Percentiles rank a stretch among this genome's conserved stretches.
Conservation (phyloP, 345 rosid species). For the Euphorbia pulcherrima region DNA sequence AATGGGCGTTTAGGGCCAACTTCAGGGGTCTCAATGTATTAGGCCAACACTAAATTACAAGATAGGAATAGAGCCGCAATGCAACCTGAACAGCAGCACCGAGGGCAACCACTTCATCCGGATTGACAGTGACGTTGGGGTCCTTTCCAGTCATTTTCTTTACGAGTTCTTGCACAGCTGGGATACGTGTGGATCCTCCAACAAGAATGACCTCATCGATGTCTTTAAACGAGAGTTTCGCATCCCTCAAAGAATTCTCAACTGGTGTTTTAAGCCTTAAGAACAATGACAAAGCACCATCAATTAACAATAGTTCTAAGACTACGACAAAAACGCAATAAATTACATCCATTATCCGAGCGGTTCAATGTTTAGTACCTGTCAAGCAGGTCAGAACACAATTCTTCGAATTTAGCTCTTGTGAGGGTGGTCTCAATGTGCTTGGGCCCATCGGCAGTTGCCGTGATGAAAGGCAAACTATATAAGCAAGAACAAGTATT, state of each 20-base stretch:
- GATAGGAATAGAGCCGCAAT: background rate
- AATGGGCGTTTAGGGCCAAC: too few relatives aligned
- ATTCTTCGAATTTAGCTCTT: slow-evolving; percentile 85
- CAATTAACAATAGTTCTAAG: background rate
- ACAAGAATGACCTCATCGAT: slow-evolving; percentile 95
- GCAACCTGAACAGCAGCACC: slow-evolving; percentile 99
- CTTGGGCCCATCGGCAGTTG: slow-evolving; percentile 96
- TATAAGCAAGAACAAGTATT: background rate
- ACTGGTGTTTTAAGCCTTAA: slow-evolving; percentile 80
- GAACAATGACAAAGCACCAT: background rate
- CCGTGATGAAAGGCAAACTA: slow-evolving; percentile 98
- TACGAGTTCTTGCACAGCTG: slow-evolving; percentile 91
- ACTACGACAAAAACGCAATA: too few relatives aligned
- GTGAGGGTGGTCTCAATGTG: slow-evolving; percentile 93
- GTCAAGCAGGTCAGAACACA: slow-evolving; percentile 87
- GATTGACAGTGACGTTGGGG: slow-evolving; percentile 93
- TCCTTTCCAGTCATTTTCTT: slow-evolving; percentile 88
- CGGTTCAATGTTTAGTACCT: slow-evolving; percentile 37
- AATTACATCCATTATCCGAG: background rate
- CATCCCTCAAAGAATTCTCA: slow-evolving; percentile 79
- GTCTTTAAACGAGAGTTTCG: slow-evolving; percentile 78
- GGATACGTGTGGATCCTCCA: slow-evolving; percentile 97
- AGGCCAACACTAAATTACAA: background rate
- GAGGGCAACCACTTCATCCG: slow-evolving; percentile 96
- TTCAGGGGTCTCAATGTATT: too few relatives aligned